These are phyloP conservation scores for Ilex aquifolium DNA, from an alignment of 257 asterid species.

Conservation along the genomic window DNA sequence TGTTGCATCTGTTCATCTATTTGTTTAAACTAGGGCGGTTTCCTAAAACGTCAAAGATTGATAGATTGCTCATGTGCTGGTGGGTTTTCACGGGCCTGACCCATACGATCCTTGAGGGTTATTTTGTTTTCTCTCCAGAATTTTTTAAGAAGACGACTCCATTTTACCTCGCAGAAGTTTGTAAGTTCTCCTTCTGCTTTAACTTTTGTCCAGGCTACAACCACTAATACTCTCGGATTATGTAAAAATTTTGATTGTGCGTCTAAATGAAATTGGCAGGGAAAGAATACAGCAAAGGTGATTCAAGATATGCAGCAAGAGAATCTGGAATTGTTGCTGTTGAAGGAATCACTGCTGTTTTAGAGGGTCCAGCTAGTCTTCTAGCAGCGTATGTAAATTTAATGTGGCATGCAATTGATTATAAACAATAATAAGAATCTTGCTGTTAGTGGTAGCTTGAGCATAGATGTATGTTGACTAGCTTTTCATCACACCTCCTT, in stretches of 20 bases:
- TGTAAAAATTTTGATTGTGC: not conserved
- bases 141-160: slow-evolving; percentile 65
- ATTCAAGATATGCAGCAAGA: slow-evolving; percentile 80
- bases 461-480: no score
- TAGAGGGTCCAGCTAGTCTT: slow-evolving; percentile 84
- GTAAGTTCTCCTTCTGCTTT: slow-evolving; percentile 41
- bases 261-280: slow-evolving; percentile 39
- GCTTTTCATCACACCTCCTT: no score
- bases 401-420: not conserved
- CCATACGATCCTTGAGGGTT: slow-evolving; percentile 83
- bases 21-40: slow-evolving; percentile 36
- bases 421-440: no score
- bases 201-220: not conserved
- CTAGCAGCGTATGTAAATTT: slow-evolving; percentile 54
- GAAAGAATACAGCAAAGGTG: slow-evolving; percentile 99
- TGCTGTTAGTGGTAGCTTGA: no score
- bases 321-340: slow-evolving; percentile 64
- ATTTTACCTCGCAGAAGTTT: slow-evolving; percentile 81
- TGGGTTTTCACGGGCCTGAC: slow-evolving; percentile 94
- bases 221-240: not conserved
- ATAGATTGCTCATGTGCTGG: slow-evolving; percentile 90
- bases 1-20: no score
- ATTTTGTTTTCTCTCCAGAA: slow-evolving; percentile 71
- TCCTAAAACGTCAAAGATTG: slow-evolving; percentile 54
- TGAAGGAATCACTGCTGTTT: slow-evolving; percentile 74